Percentiles rank a stretch among this genome's conserved stretches.
These are phyloP conservation scores for Opeltia flavorubescens DNA, from an alignment of 495 filamentous ascomycete genomes.

Conservation along the genomic window DNA sequence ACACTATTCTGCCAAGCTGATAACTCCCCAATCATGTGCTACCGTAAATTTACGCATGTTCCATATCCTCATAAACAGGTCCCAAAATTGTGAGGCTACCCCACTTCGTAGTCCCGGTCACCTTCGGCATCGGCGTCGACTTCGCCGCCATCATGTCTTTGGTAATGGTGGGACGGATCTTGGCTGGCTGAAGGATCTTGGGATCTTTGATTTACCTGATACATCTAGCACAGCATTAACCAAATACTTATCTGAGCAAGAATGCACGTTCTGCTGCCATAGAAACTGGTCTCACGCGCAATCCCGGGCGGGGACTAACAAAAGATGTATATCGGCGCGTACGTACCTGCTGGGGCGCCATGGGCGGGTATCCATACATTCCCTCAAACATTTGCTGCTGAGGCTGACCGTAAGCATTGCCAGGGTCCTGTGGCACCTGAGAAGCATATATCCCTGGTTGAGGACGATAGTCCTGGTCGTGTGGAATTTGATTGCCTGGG, in stretches of 20 bases:
- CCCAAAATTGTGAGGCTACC: no score
- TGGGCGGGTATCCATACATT: constrained; percentile 73
- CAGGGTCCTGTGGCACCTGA: constrained; percentile 57
- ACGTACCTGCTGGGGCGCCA: constrained; percentile 76
- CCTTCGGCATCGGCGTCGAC: constrained; percentile 44
- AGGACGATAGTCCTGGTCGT: constrained; percentile 68
- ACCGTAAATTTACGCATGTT: no score
- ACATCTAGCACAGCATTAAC: constrained; percentile 31
- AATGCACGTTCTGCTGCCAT: background rate
- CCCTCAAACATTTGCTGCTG: constrained; percentile 72
- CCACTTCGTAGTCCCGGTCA: constrained; percentile 42
- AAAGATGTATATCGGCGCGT: background rate
- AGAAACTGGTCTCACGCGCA: background rate
- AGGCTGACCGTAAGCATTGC: constrained; percentile 56
- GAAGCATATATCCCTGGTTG: constrained; percentile 64
- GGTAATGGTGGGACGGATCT: constrained; percentile 27
- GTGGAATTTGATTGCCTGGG: constrained; percentile 45
- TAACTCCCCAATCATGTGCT: no score
- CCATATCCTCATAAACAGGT: background rate
- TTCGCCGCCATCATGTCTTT: constrained; percentile 34
- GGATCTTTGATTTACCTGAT: constrained; percentile 38
- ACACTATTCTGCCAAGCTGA: no score
- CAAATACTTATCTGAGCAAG: background rate
- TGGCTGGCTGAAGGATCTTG: constrained; percentile 27
- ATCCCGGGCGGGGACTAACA: background rate